Percentiles rank a stretch among this genome's conserved stretches.
Evolutionary conservation across 2,329 filamentous ascomycete species (phyloP).

Genomic region (Exophiala sp.): DNA sequence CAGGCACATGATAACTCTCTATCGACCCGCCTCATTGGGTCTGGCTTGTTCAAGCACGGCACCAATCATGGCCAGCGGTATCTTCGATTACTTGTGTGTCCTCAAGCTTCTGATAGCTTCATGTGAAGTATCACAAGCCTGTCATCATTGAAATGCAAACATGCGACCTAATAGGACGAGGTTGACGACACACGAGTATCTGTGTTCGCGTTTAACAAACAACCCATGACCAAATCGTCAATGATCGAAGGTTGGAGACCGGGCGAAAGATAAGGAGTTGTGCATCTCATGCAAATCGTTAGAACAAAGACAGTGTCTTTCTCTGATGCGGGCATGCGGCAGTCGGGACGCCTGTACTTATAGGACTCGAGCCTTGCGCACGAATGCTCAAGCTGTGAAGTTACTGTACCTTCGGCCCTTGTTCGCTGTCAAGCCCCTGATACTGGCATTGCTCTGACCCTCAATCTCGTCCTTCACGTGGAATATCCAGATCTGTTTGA

Average conservation of each 20-base stretch:
- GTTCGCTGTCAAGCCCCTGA: neutral
- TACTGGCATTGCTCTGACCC: neutral
- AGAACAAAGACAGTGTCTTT: neutral
- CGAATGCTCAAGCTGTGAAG: neutral
- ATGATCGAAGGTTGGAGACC: neutral
- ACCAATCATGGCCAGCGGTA: neutral
- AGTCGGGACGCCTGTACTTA: neutral
- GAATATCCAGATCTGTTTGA: neutral
- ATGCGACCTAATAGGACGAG: neutral
- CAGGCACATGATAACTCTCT: conserved; percentile 8
- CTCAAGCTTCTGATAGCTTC: neutral
- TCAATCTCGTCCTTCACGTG: neutral
- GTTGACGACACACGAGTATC: neutral
- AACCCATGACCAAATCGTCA: neutral
- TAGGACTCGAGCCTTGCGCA: conserved; percentile 3
- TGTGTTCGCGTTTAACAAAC: neutral
- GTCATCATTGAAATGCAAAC: neutral
- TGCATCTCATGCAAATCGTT: neutral
- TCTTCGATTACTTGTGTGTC: neutral
- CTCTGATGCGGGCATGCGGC: neutral
- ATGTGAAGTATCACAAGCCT: neutral
- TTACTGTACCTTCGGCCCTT: neutral
- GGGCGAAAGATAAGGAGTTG: conserved; percentile 5
- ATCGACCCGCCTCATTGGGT: conserved; percentile 18
- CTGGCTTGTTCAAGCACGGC: neutral